Conservation (phyloP, 768 basidiomycete species). For the Russula compacta region DNA sequence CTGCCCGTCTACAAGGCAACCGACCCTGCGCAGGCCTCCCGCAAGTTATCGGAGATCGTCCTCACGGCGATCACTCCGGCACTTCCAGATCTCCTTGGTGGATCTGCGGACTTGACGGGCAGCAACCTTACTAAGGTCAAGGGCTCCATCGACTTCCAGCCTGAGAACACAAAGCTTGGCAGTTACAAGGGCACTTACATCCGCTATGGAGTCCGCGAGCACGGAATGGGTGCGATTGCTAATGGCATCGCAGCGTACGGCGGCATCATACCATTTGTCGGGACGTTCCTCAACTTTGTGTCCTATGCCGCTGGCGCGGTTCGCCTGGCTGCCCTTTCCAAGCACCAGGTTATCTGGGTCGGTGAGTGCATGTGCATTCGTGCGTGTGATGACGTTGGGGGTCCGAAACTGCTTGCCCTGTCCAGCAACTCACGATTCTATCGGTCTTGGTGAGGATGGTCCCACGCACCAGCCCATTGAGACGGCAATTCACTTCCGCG, state of each 20-base stretch:
- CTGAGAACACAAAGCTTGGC: conserved; percentile 75
- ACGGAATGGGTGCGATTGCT: conserved; percentile 93
- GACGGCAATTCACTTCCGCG: conserved; percentile 77
- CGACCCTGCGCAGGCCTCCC: conserved; percentile 81
- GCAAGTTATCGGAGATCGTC: conserved; percentile 88
- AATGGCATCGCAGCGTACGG: conserved; percentile 90
- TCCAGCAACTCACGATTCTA: conserved; percentile 87
- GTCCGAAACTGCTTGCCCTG: neutral
- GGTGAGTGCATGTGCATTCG: conserved; percentile 38
- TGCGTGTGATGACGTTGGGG: neutral
- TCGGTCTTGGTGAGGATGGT: conserved; percentile 88
- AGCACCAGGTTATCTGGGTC: conserved; percentile 90
- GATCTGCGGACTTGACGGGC: conserved; percentile 88
- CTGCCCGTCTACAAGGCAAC: conserved; percentile 79
- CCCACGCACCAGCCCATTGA: conserved; percentile 96
- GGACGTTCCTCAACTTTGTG: conserved; percentile 94
- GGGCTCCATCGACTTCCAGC: conserved; percentile 84
- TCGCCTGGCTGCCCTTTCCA: conserved; percentile 79
- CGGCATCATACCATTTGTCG: conserved; percentile 81
- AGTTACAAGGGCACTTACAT: conserved; percentile 82
- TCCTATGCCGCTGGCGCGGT: conserved; percentile 92
- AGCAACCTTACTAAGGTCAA: conserved; percentile 88
- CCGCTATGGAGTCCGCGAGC: conserved; percentile 95
- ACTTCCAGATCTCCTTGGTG: conserved; percentile 81
- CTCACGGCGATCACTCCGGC: conserved; percentile 63